A percentile compares a stretch with the other conserved stretches of the same genome.
These are phyloP conservation scores for Teunomyces aglyptinius DNA, from an alignment of 805 yeast genomes.

Conservation along the genomic window DNA sequence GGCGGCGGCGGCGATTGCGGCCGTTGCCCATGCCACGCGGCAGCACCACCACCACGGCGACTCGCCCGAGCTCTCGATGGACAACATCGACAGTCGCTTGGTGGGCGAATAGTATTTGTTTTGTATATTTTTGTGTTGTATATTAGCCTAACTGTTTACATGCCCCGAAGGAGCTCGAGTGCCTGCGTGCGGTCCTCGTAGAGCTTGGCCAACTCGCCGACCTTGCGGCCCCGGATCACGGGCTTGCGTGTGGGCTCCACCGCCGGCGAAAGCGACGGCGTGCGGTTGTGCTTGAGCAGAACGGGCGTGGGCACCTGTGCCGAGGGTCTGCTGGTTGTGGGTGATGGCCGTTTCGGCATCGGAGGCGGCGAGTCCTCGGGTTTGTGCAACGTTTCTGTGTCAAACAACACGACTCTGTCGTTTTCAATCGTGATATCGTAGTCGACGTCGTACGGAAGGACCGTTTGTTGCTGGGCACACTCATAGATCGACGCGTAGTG, in stretches of 20 bases:
- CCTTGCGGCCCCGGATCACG: slow-evolving; percentile 55
- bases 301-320: too few species aligned
- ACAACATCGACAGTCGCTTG: slow-evolving; percentile 43
- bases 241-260: slow-evolving; percentile 25
- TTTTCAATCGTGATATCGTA: slow-evolving; percentile 32
- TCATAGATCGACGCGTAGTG: neutral
- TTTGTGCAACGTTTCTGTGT: slow-evolving; percentile 2
- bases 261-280: slow-evolving; percentile 9
- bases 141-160: slow-evolving; percentile 20
- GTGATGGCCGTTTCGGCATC: neutral
- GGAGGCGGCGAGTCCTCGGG: too few species aligned
- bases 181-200: slow-evolving; percentile 59
- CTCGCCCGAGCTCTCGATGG: slow-evolving; percentile 38
- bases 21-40: slow-evolving; percentile 34
- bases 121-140: slow-evolving; percentile 11
- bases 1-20: slow-evolving; percentile 43
- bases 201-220: slow-evolving; percentile 58
- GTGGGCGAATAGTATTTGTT: slow-evolving; percentile 35
- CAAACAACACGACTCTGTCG: slow-evolving; percentile 10
- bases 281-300: slow-evolving; percentile 8
- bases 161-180: slow-evolving; percentile 29
- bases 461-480: slow-evolving; percentile 6
- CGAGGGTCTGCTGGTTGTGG: neutral
- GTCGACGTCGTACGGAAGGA: slow-evolving; percentile 32
- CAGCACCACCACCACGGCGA: slow-evolving; percentile 23